phyloP scores from a whole-genome alignment of 169 alveolate genomes.

The Cryptosporidium andersoni region DNA sequence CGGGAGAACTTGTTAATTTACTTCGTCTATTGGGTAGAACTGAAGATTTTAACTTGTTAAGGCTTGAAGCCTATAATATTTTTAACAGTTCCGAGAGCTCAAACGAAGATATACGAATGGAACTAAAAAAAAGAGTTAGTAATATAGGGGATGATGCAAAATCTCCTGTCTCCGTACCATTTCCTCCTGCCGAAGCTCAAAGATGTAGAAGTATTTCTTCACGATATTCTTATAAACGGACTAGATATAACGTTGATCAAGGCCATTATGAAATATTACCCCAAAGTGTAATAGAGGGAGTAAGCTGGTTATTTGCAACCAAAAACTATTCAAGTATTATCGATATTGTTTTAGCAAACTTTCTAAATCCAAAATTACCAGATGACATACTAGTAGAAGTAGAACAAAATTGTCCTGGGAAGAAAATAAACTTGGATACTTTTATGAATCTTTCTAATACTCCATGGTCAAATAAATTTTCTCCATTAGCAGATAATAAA shows the following conservation, averaged over 20 bases:
- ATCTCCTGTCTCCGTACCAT: neutral
- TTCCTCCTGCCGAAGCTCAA: constrained; percentile 41
- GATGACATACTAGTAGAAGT: constrained; percentile 3
- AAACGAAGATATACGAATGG: neutral
- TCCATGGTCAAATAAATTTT: constrained; percentile 49
- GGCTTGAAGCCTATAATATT: constrained; percentile 45
- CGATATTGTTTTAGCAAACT: constrained; percentile 43
- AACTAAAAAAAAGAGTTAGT: too few relatives aligned
- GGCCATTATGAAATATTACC: constrained; percentile 53
- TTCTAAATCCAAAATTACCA: constrained; percentile 48
- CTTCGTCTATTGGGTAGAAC: constrained; percentile 16
- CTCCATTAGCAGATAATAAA: constrained; percentile 24
- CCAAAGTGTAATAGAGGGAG: constrained; percentile 65
- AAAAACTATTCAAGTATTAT: constrained; percentile 39
- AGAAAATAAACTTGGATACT: neutral
- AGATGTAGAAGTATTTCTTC: constrained; percentile 40
- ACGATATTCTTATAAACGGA: constrained; percentile 47
- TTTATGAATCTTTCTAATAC: constrained; percentile 23
- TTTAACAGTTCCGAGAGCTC: neutral
- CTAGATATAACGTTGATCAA: constrained; percentile 37
- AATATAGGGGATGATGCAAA: too few relatives aligned
- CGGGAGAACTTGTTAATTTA: constrained; percentile 34
- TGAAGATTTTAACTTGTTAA: constrained; percentile 15
- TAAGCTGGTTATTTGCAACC: constrained; percentile 54
- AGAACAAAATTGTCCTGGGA: neutral